These are phyloP conservation scores for Phaeosphaeriaceae sp. DNA, from an alignment of 2,329 filamentous ascomycete species.

Conservation along the genomic window DNA sequence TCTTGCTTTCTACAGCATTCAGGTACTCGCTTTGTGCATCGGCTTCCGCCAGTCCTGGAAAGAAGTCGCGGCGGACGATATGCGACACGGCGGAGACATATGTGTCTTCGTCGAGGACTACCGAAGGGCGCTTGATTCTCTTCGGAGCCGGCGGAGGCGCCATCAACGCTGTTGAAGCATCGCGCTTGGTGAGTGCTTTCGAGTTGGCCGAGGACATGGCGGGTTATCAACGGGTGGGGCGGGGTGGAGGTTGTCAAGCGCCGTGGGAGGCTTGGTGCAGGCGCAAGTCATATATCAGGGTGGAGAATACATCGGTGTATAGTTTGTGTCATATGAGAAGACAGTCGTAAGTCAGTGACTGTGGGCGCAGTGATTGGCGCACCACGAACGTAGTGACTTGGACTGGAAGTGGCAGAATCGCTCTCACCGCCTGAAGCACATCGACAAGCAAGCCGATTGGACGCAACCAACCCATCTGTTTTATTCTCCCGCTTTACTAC, in stretches of 20 bases:
- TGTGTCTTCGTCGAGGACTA: constrained; percentile 89
- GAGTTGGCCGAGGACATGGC: constrained; percentile 51
- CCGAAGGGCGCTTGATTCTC: constrained; percentile 88
- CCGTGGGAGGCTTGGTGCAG: not conserved
- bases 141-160: constrained; percentile 84
- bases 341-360: not conserved
- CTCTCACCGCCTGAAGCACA: constrained; percentile 27
- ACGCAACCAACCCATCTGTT: no score
- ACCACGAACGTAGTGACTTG: constrained; percentile 15
- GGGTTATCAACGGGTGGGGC: not conserved
- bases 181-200: constrained; percentile 72
- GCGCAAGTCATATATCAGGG: not conserved
- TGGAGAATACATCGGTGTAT: not conserved
- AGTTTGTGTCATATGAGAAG: not conserved
- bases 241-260: not conserved
- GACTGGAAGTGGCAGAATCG: constrained; percentile 26
- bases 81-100: constrained; percentile 91
- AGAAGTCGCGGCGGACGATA: constrained; percentile 97
- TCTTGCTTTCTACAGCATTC: constrained; percentile 85
- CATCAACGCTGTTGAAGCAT: constrained; percentile 76
- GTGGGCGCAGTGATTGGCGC: constrained; percentile 15
- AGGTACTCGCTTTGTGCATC: constrained; percentile 92
- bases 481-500: no score
- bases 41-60: constrained; percentile 86
- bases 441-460: not conserved